Percentiles rank a stretch among this genome's conserved stretches.
phyloP scores from a whole-genome alignment of 1,284 basidiomycete species.

The Heterobasidion irregulare region DNA sequence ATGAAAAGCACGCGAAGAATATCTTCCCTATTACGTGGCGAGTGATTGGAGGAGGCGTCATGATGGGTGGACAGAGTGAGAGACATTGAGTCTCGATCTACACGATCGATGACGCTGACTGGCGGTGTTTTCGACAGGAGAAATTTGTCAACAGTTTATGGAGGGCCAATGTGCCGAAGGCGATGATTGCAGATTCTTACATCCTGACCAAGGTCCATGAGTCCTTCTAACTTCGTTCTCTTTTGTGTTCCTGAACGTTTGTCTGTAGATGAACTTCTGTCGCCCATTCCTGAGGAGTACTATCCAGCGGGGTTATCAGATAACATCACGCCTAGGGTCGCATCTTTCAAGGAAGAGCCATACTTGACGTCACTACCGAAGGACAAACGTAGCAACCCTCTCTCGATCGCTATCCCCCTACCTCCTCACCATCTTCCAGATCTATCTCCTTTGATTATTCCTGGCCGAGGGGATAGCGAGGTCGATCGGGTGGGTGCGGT shows the following conservation, averaged over 20 bases:
- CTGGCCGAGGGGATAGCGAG: not conserved
- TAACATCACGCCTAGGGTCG: constrained; percentile 2
- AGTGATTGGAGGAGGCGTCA: constrained; percentile 40
- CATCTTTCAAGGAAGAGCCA: not conserved
- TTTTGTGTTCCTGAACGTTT: not conserved
- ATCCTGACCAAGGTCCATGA: constrained; percentile 21
- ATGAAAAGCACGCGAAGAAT: constrained; percentile 31
- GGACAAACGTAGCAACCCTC: not conserved
- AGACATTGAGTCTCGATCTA: not conserved
- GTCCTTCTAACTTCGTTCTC: not conserved
- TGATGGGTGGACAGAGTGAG: constrained; percentile 35
- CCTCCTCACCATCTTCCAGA: constrained; percentile 5
- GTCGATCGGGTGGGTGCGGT: not conserved
- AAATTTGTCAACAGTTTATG: constrained; percentile 25
- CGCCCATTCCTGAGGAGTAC: not conserved
- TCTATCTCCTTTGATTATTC: constrained; percentile 1
- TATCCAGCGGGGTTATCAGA: not conserved
- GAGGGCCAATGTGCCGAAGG: constrained; percentile 28
- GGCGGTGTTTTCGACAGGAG: constrained; percentile 19
- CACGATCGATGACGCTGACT: not conserved
- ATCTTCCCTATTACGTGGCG: constrained; percentile 41
- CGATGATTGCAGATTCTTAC: constrained; percentile 28
- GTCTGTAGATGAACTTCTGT: not conserved
- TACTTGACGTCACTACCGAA: not conserved
- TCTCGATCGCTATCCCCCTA: not conserved